Evolutionary conservation across 352 stramenopile genomes (phyloP), one percentile per base, ranked within the genome.

Genomic region (Pythium rishiriense): DNA sequence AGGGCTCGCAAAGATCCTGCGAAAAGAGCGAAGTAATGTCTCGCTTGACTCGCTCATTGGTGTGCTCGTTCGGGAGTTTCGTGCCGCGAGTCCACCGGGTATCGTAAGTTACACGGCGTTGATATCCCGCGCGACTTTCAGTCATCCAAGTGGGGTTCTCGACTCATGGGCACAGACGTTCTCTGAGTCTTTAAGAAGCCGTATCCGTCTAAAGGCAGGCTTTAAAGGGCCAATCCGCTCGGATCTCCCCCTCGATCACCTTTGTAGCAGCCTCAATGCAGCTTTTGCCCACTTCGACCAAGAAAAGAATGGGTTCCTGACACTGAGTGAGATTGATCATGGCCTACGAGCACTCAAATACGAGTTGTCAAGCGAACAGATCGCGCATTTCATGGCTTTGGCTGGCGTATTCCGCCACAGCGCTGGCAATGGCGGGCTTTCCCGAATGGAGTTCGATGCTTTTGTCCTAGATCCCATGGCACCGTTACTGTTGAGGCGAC

Each of bases 401-500:
- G 76, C 87, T 19, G 69, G 68, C 17, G 63, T 89, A 8, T 90
- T 89, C 28, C 66, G 70, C 28, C 76, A 84, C 25, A 63, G 29
- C 17, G 66, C 50, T 8, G 54, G 48, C 19, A 75, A 62, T 17
- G 57, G 43, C 7, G 69, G 69, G 0, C 26, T 92, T 11, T 92
- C 85, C 19, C 75, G 85, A 41, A 87, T 84, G 56, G 85, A 94
- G 55, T 94, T 94, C 54, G 85, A 94, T 63, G 74, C 83, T 0
- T 94, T 92, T 59, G 79, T 87, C 26, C 39, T 94, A 25, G 83
- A 90, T 46, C 83, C 83, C 0, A 75, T 76, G 14, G 76, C 66
- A 7, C 46, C 31, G n/a, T 41, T 56, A 1, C 43, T 83, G 12
- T 29, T 92, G 0, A 67, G 68, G 1, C 71, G 62, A 9, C 52